phyloP scores from a whole-genome alignment of 768 basidiomycete species.

The Boletus rufocinnamomeus region DNA sequence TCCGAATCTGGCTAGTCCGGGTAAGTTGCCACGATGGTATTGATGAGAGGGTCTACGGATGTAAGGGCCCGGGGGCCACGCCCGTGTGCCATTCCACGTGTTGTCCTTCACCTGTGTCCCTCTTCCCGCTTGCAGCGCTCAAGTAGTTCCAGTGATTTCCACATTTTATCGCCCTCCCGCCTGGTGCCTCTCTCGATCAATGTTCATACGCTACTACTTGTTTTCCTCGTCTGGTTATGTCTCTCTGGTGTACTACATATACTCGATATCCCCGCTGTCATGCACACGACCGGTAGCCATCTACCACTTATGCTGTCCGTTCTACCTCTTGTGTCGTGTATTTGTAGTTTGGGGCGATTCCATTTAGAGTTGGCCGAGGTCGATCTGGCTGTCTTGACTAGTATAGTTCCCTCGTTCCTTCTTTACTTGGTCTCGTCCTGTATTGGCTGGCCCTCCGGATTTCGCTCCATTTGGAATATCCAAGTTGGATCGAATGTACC shows the following conservation, averaged over 20 bases:
- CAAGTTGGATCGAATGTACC: no score
- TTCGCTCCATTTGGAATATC: neutral
- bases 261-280: no score
- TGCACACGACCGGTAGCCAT: no score
- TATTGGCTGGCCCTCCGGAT: neutral
- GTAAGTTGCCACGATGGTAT: conserved; percentile 54
- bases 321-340: no score
- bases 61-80: neutral
- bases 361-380: neutral
- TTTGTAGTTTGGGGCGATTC: no score
- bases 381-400: conserved; percentile 2
- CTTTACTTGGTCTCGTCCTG: neutral
- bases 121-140: neutral
- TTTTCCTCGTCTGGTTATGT: no score
- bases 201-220: neutral
- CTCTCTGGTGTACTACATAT: no score
- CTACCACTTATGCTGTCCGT: no score
- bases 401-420: neutral
- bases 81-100: neutral
- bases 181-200: conserved; percentile 3
- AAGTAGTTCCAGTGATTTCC: neutral
- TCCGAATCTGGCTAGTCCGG: conserved; percentile 62
- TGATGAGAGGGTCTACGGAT: conserved; percentile 28
- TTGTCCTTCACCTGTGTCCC: neutral
- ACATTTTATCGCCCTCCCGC: neutral